These are phyloP conservation scores for Nitzschia sp. DNA, from an alignment of 108 stramenopile species.

Conservation along the genomic window DNA sequence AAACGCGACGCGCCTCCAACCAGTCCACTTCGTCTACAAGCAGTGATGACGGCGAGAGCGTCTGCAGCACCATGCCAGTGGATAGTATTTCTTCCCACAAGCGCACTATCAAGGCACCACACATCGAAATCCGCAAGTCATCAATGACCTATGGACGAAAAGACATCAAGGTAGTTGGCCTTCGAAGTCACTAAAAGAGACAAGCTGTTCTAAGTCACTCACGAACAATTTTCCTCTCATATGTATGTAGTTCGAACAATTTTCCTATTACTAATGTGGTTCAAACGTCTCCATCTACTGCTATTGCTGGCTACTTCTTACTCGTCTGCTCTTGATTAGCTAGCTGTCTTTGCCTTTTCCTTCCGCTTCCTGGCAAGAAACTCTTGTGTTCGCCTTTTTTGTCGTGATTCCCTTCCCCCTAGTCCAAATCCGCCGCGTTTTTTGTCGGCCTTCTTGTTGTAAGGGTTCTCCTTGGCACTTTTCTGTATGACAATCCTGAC, in stretches of 20 bases:
- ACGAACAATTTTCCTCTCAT: too few relatives aligned
- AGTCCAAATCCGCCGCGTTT: constrained; percentile 58
- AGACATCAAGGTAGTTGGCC: background rate
- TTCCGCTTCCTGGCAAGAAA: constrained; percentile 19
- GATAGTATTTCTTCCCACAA: background rate
- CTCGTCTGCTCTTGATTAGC: too few relatives aligned
- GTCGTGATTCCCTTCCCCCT: constrained; percentile 68
- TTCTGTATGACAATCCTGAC: constrained; percentile 78
- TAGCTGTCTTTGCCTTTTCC: background rate
- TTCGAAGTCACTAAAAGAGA: background rate
- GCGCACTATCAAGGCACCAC: background rate
- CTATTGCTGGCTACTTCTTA: too few relatives aligned
- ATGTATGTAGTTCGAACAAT: too few relatives aligned
- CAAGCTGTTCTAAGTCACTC: background rate
- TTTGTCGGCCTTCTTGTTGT: constrained; percentile 22
- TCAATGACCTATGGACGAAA: background rate
- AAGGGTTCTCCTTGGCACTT: constrained; percentile 72
- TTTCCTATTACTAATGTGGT: too few relatives aligned
- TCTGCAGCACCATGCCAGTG: background rate
- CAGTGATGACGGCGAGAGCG: background rate
- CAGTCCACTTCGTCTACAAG: too few relatives aligned
- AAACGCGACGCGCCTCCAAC: too few relatives aligned
- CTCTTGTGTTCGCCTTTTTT: constrained; percentile 46
- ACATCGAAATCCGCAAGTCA: background rate
- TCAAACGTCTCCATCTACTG: too few relatives aligned